These are phyloP conservation scores for Geotrichum klebahnii DNA, from an alignment of 1,139 yeast species.

Conservation along the genomic window DNA sequence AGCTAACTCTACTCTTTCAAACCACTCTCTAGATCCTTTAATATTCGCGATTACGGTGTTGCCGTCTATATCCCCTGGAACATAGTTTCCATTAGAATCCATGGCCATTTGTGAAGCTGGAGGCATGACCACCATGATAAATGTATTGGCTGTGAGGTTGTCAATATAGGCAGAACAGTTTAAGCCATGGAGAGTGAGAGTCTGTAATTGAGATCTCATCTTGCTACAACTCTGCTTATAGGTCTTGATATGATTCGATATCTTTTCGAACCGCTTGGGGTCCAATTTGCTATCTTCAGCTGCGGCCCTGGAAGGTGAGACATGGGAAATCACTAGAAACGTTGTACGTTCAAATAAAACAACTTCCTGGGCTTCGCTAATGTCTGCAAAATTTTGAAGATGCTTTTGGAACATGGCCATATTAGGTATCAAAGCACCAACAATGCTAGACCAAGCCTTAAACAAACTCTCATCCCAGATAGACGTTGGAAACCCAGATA, in stretches of 20 bases:
- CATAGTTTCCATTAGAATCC: constrained; percentile 17
- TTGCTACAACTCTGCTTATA: constrained; percentile 91
- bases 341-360: constrained; percentile 92
- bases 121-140: constrained; percentile 63
- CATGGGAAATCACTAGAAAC: constrained; percentile 77
- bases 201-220: constrained; percentile 77
- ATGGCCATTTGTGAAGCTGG: constrained; percentile 22
- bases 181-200: constrained; percentile 69
- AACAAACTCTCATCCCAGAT: constrained; percentile 97
- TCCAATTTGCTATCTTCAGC: constrained; percentile 44
- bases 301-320: constrained; percentile 27
- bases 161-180: constrained; percentile 68
- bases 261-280: constrained; percentile 91
- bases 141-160: constrained; percentile 66
- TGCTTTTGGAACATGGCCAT: constrained; percentile 77
- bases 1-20: constrained; percentile 54
- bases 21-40: constrained; percentile 61
- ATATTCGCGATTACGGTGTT: constrained; percentile 63
- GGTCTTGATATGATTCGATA: constrained; percentile 88
- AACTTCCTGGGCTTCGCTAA: constrained; percentile 83
- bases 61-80: constrained; percentile 50
- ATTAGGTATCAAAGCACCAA: constrained; percentile 90
- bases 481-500: constrained; percentile 91
- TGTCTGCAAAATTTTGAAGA: constrained; percentile 65
- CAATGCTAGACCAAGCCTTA: constrained; percentile 96